Evolutionary conservation across 305 asterid species (phyloP).

Genomic region (Solanum chacoense): DNA sequence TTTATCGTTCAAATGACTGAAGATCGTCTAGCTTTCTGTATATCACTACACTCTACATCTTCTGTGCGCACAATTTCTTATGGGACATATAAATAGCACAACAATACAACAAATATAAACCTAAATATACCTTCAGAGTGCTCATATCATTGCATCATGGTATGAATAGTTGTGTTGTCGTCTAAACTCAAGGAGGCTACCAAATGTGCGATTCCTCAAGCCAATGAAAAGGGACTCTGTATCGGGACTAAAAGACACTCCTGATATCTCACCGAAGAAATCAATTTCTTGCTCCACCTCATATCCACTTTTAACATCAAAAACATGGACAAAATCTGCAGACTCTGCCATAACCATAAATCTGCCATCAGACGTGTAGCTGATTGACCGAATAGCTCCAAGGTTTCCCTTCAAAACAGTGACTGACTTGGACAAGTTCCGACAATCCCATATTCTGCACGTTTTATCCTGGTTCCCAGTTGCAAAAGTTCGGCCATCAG

Average conservation of each 20-base stretch:
- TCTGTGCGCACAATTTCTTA: background rate
- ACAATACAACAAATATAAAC: constrained; percentile 11
- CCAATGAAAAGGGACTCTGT: background rate
- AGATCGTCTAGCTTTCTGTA: constrained; percentile 11
- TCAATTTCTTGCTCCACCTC: background rate
- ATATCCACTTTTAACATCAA: background rate
- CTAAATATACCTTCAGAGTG: constrained; percentile 15
- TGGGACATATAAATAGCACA: background rate
- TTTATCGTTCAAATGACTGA: background rate
- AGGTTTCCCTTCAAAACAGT: background rate
- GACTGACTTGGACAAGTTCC: background rate
- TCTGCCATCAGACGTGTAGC: background rate
- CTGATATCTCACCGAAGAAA: background rate
- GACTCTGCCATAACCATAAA: background rate
- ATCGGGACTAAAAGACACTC: background rate
- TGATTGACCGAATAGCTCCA: background rate
- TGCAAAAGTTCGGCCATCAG: background rate
- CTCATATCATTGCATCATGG: background rate
- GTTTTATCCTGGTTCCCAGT: background rate
- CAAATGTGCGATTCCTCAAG: background rate
- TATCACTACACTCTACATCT: constrained; percentile 4
- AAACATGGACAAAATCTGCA: background rate
- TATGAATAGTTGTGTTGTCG: background rate
- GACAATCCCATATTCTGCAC: background rate
- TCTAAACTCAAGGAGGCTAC: background rate